Percentiles rank a stretch among this genome's conserved stretches.
These are phyloP conservation scores for Fusarium sp. DNA, from an alignment of 2,329 filamentous ascomycete species.

Conservation along the genomic window DNA sequence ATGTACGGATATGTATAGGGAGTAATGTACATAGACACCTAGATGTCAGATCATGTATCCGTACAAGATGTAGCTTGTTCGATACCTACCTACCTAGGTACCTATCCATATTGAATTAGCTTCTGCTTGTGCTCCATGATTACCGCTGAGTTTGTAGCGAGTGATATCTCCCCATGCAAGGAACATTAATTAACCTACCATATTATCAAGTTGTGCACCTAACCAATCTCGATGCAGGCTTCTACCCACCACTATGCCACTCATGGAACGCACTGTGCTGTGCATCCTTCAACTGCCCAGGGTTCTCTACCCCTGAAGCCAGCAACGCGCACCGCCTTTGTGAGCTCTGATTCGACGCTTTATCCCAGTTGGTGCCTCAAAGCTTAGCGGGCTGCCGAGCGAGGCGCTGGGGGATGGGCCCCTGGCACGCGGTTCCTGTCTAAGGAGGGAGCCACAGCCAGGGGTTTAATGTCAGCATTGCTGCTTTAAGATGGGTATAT, in stretches of 20 bases:
- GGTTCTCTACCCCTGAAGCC: slow-evolving; percentile 39
- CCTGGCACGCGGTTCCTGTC: slow-evolving; percentile 9
- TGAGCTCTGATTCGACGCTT: slow-evolving; percentile 30
- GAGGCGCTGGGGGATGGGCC: slow-evolving; percentile 35
- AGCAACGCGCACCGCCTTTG: slow-evolving; percentile 13
- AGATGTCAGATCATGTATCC: background rate
- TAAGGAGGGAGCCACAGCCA: background rate
- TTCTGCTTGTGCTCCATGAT: slow-evolving; percentile 4
- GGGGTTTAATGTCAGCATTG: background rate
- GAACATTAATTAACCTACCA: slow-evolving; percentile 11
- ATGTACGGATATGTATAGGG: too few species aligned
- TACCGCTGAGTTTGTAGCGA: slow-evolving; percentile 8
- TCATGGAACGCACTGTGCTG: slow-evolving; percentile 21
- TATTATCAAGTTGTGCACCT: slow-evolving; percentile 23
- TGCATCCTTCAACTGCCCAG: slow-evolving; percentile 18
- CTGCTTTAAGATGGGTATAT: background rate
- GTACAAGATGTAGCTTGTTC: background rate
- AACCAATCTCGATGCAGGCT: slow-evolving; percentile 37
- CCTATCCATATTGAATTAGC: slow-evolving; percentile 18
- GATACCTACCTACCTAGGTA: too few species aligned
- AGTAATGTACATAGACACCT: background rate
- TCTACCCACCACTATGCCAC: too few species aligned
- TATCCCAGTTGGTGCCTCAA: slow-evolving; percentile 19
- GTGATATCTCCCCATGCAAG: slow-evolving; percentile 20
- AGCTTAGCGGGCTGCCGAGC: slow-evolving; percentile 38